Evolutionary conservation across 345 rosid species (phyloP), one percentile per base, ranked within the genome.

Genomic region (Cardamine occulta): DNA sequence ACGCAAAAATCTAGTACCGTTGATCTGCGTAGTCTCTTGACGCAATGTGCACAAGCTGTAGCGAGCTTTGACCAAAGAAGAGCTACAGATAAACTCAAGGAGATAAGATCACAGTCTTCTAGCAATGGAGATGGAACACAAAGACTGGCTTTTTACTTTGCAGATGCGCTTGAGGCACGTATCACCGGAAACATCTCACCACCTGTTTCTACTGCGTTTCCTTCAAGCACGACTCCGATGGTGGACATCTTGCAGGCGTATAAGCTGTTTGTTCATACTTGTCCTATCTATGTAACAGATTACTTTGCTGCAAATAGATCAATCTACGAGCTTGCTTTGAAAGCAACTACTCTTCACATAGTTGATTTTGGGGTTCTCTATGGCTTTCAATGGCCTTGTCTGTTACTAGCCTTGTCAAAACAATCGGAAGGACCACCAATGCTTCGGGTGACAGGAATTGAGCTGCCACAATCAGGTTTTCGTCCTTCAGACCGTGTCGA

Each of bases 371-470:
- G 97, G 1, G 84, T 89, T 63, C 82, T 85, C 34, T 91, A 89
- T 64, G 97, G 97, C 21, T 89, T 91, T 69, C 97, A 91, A 47
- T 91, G 97, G 97, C 95, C 97, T 48, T 86, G 91, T 80, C 78
- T 91, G 19, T 84, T 91, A 66, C 87, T 77, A 58, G 81, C 77
- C 0, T 63, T 88, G 23, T 86, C 97, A 0, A 37, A 72, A 54
- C 71, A 89, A 53, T 61, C 79, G 3, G 79, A 75, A 5, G 90
- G 90, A n/a, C 90, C 97, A 35, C 90, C 95, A 0, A 82, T 64
- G 81, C 67, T 91, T 40, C 88, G 93, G 0, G 81, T 91, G 19
- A 91, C 97, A 0, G 95, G 93, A 15, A 85, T 91, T 31, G 95
- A 91, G 75, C 84, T 91, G 57, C 97, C 95, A 7, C 97, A 91